phyloP scores from a whole-genome alignment of 2,329 filamentous ascomycete species.

The Rugonectria rugulosa region DNA sequence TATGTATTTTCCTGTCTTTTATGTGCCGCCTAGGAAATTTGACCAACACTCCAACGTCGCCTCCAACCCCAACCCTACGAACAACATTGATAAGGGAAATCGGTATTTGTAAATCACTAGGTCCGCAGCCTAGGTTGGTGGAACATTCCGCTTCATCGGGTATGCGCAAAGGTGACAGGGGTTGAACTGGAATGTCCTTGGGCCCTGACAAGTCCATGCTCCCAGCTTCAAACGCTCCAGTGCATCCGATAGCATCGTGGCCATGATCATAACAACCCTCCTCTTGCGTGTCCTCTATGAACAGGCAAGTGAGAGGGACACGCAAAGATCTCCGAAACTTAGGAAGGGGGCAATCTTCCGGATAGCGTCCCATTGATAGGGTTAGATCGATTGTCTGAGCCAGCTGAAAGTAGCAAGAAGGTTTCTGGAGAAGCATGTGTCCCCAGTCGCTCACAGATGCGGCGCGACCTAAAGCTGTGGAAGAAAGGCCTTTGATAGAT shows the following conservation, averaged over 20 bases:
- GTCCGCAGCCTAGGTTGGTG: background rate
- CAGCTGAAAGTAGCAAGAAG: slow-evolving; percentile 18
- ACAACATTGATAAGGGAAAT: no score
- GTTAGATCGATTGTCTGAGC: slow-evolving; percentile 22
- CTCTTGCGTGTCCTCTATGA: background rate
- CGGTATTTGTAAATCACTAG: background rate
- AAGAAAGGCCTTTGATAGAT: background rate
- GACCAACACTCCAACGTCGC: no score
- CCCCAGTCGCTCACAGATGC: slow-evolving; percentile 18
- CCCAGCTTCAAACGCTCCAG: background rate
- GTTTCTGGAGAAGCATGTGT: slow-evolving; percentile 15
- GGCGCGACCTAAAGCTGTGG: background rate
- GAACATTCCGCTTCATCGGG: background rate
- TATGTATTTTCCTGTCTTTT: no score
- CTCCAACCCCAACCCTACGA: no score
- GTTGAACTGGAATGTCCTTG: background rate
- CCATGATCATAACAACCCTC: background rate
- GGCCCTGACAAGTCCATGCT: background rate
- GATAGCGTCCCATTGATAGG: slow-evolving; percentile 14
- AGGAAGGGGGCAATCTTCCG: slow-evolving; percentile 1
- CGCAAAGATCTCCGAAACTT: no score
- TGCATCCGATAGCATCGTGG: background rate
- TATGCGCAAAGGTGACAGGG: background rate
- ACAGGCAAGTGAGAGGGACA: no score
- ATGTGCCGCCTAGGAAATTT: no score